Evolutionary conservation across 1,284 basidiomycete genomes (phyloP).

Genomic region (Austroboletus novae-zelandiae): DNA sequence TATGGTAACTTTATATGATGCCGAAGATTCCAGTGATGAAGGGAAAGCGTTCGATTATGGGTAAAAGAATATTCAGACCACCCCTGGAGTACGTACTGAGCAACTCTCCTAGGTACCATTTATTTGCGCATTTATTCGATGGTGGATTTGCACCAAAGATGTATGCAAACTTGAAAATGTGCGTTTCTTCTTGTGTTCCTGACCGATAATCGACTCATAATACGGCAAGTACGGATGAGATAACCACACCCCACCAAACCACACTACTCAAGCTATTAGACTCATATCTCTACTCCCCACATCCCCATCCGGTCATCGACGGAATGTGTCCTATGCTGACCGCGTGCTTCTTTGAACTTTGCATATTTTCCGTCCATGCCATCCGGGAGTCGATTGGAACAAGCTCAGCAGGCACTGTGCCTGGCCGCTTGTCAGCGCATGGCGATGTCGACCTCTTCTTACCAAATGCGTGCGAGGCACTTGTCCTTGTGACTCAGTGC

Average conservation of each 20-base stretch:
- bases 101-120: constrained; percentile 44
- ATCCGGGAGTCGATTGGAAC: constrained; percentile 48
- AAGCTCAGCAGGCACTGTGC: not conserved
- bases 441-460: constrained; percentile 59
- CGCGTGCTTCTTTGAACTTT: constrained; percentile 52
- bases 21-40: constrained; percentile 56
- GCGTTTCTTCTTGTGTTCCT: constrained; percentile 18
- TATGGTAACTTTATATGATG: constrained; percentile 65
- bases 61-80: constrained; percentile 37
- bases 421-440: constrained; percentile 5
- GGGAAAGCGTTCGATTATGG: constrained; percentile 73
- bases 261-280: constrained; percentile 85
- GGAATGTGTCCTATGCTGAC: constrained; percentile 53
- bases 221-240: constrained; percentile 56
- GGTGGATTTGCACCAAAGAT: constrained; percentile 48
- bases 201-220: constrained; percentile 9
- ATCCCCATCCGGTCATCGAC: constrained; percentile 31
- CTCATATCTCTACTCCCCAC: constrained; percentile 63
- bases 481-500: constrained; percentile 77
- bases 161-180: constrained; percentile 54
- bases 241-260: constrained; percentile 81
- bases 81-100: constrained; percentile 5
- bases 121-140: constrained; percentile 54
- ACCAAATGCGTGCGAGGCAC: constrained; percentile 74
- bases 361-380: constrained; percentile 49